Percentiles rank a stretch among this genome's conserved stretches.
Conservation (phyloP, 31 red algal species). For the Endocladia muricata region DNA sequence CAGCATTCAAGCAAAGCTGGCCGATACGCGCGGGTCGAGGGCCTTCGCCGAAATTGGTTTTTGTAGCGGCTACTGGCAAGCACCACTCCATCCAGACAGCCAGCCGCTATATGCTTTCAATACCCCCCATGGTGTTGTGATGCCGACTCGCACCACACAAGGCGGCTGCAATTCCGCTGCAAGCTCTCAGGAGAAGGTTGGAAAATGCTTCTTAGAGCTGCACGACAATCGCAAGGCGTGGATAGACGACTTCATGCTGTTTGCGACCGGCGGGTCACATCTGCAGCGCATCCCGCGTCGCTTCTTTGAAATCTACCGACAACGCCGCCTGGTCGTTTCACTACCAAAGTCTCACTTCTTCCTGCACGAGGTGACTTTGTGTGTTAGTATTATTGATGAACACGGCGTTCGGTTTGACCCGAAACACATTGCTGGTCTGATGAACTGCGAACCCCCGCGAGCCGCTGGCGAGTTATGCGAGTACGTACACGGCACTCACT, state of each 20-base stretch:
- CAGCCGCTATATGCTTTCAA: constrained; percentile 1
- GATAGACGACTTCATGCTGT: constrained; percentile 6
- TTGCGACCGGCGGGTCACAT: not conserved
- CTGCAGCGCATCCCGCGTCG: not conserved
- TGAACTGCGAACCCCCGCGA: not conserved
- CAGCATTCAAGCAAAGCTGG: constrained; percentile 11
- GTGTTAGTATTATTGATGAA: not conserved
- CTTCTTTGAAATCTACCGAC: constrained; percentile 9
- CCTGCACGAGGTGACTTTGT: not conserved
- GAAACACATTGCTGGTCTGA: constrained; percentile 1
- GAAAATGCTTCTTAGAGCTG: not conserved
- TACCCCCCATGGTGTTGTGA: constrained; percentile 4
- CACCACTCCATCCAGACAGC: constrained; percentile 8
- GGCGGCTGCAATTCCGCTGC: constrained; percentile 1
- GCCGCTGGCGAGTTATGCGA: constrained; percentile 1
- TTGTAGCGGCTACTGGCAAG: constrained; percentile 22
- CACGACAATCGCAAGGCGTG: not conserved
- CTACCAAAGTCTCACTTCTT: constrained; percentile 17
- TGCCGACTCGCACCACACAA: constrained; percentile 20
- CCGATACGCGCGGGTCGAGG: not conserved
- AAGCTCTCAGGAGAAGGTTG: constrained; percentile 19
- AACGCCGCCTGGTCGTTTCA: constrained; percentile 13
- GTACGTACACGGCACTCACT: constrained; percentile 3
- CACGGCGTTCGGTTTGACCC: constrained; percentile 3
- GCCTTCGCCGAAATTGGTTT: not conserved